phyloP scores from a whole-genome alignment of 1,139 yeast species.

The Pichia terricola region DNA sequence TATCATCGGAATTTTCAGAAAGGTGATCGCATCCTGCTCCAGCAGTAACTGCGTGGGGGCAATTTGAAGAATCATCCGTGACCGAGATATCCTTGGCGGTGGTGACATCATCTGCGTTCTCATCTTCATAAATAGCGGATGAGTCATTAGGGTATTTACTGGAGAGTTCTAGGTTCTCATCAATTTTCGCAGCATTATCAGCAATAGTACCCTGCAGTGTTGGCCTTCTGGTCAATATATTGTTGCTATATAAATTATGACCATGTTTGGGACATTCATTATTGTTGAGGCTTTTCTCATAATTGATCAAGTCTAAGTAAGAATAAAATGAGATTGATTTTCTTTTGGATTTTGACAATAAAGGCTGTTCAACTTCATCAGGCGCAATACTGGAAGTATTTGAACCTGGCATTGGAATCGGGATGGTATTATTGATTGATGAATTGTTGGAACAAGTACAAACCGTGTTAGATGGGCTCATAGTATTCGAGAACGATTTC shows the following conservation, averaged over 20 bases:
- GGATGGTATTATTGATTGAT: background rate
- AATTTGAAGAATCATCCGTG: background rate
- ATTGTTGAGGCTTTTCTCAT: conserved; percentile 14
- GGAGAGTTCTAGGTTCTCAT: conserved; percentile 5
- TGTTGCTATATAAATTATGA: background rate
- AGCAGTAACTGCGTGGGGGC: background rate
- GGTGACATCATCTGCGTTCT: background rate
- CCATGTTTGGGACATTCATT: conserved; percentile 8
- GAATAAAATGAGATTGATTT: conserved; percentile 22
- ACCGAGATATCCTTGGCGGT: background rate
- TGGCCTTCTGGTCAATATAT: conserved; percentile 3
- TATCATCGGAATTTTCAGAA: background rate
- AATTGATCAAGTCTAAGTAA: conserved; percentile 22
- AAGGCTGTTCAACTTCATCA: background rate
- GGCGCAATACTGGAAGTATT: too few relatives aligned
- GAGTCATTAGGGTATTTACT: background rate
- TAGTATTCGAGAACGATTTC: background rate
- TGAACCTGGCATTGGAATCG: background rate
- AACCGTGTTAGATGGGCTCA: background rate
- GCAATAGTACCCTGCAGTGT: conserved; percentile 9
- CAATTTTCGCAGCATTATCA: conserved; percentile 10
- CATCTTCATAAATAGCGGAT: background rate
- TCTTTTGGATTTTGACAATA: background rate
- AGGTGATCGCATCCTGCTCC: background rate
- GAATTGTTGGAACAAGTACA: background rate